Evolutionary conservation across 1,139 yeast species (phyloP).

Genomic region (Candida gigantensis): DNA sequence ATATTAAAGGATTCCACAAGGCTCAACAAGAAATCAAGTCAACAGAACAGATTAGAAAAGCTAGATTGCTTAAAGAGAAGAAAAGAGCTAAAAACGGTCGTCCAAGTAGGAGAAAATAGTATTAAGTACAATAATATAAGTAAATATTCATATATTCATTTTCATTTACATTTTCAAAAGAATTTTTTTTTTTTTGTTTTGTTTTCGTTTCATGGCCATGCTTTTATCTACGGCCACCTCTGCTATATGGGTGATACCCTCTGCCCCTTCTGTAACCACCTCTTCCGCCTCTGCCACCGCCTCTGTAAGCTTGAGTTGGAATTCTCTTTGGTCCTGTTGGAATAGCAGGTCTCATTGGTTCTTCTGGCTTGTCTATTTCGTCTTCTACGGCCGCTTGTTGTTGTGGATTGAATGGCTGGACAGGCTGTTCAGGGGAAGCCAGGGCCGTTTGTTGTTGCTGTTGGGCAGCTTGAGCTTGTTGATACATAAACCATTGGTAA

Average conservation of each 20-base stretch:
- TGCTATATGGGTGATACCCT: constrained; percentile 32
- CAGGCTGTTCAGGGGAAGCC: constrained; percentile 39
- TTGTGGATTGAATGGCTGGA: constrained; percentile 57
- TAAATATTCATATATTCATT: constrained; percentile 7
- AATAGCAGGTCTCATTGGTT: constrained; percentile 33
- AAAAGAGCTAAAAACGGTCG: constrained; percentile 85
- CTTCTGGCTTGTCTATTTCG: constrained; percentile 16
- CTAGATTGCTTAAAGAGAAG: constrained; percentile 68
- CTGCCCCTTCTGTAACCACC: constrained; percentile 22
- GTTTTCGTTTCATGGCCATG: neutral
- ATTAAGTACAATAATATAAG: constrained; percentile 6
- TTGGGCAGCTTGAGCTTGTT: constrained; percentile 37
- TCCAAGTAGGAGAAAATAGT: constrained; percentile 47
- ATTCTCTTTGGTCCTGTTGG: constrained; percentile 49
- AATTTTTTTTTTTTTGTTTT: neutral
- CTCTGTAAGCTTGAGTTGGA: constrained; percentile 39
- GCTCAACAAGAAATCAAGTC: constrained; percentile 63
- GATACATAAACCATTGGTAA: constrained; percentile 75
- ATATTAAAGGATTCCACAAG: constrained; percentile 70
- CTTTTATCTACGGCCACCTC: constrained; percentile 20
- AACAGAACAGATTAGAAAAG: constrained; percentile 77
- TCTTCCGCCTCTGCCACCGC: constrained; percentile 26
- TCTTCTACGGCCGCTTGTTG: constrained; percentile 41
- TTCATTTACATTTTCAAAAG: constrained; percentile 1
- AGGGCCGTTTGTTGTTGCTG: constrained; percentile 14